Conservation (phyloP, 306 rosid species). For the Lathyrus aphaca region DNA sequence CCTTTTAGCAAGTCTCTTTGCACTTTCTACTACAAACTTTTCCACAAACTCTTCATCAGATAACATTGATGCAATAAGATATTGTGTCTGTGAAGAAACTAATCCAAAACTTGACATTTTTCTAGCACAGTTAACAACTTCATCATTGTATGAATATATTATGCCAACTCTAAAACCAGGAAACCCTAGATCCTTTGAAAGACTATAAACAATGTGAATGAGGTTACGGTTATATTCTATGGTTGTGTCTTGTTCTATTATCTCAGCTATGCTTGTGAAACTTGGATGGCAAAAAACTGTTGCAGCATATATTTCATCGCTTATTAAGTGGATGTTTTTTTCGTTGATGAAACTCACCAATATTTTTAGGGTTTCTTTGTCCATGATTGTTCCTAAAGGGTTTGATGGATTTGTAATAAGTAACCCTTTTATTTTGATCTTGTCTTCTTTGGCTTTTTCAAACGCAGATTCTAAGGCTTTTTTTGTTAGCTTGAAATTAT, state of each 20-base stretch:
- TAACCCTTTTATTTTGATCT: neutral
- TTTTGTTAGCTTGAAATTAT: neutral
- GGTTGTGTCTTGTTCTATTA: neutral
- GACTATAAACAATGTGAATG: slow-evolving; percentile 7
- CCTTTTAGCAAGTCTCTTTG: neutral
- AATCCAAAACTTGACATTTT: slow-evolving; percentile 90
- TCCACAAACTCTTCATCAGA: neutral
- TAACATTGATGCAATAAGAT: slow-evolving; percentile 4
- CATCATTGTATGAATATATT: slow-evolving; percentile 11
- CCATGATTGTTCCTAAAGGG: slow-evolving; percentile 9
- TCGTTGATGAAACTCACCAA: neutral
- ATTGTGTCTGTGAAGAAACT: slow-evolving; percentile 77
- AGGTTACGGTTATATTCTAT: neutral
- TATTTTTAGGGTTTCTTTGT: neutral
- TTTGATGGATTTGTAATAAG: slow-evolving; percentile 4
- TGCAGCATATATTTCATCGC: neutral
- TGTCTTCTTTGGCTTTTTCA: neutral
- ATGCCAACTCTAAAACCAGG: slow-evolving; percentile 7
- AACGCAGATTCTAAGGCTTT: neutral
- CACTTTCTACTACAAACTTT: neutral
- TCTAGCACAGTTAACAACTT: slow-evolving; percentile 55
- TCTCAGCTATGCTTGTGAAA: slow-evolving; percentile 8
- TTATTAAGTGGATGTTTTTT: neutral
- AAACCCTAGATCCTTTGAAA: neutral
- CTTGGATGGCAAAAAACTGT: slow-evolving; percentile 6